Evolutionary conservation across 495 filamentous ascomycete species (phyloP), one percentile per base, ranked within the genome.

Genomic region (Penicillium pancosmium): DNA sequence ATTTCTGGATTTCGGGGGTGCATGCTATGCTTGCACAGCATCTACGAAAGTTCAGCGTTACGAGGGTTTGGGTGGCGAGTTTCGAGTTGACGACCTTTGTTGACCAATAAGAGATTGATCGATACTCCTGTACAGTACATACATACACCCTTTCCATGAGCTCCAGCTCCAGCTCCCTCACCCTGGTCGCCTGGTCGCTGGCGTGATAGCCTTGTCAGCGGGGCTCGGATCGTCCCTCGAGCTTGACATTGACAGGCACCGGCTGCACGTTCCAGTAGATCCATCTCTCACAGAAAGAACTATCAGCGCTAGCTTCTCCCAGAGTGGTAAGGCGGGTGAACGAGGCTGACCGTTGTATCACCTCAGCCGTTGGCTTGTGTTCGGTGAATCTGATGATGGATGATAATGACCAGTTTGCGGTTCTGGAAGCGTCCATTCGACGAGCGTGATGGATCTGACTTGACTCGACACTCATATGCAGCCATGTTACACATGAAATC

Each of bases 1-100:
- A 64, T 61, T 52, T 53, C 44, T 52, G 18, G 33, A 34, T 41
- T 55, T 49, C 58, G 56, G 62, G 19, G 27, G 46, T 43, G 59
- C 54, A 65, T 53, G 56, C 47, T 4, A 48, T 48, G 46, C 46
- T 48, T 46, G 16, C 41, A 46, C 41, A 15, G 18, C 41, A 16
- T 16, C 8, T 44, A 25, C 19, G 47, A 57, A 12, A 40, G 54
- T 56, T 43, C 55, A 57, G 19, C n/a, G 55, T 27, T 27, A 38
- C 9, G 43, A 25, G 36, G 43, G 12, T 16, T 21, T 31, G 27
- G 27, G 43, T 46, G 43, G 43, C 43, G 43, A 46, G 43, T 16
- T 46, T 19, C 15, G 16, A 46, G 16, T 46, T n/a, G 10, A 40
- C 27, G 27, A 9, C 27, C 27, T 7, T 31, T 31, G 23, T 23